Evolutionary conservation across 331 rosid species (phyloP).

Genomic region (Spiraea crenata): DNA sequence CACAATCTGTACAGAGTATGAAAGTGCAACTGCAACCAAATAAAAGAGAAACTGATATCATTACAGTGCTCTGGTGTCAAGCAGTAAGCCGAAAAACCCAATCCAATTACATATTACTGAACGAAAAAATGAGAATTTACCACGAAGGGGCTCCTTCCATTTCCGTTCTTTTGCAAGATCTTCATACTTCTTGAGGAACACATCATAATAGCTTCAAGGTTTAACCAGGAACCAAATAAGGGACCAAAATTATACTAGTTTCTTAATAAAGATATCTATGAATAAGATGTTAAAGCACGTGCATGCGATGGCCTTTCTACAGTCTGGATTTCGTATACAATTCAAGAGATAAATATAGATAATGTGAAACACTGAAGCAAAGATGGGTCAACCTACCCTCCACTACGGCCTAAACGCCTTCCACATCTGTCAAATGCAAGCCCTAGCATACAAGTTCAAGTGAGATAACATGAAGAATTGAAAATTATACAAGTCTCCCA

Average conservation of each 20-base stretch:
- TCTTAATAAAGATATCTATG: background rate
- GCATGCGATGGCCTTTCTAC: background rate
- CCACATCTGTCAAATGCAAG: slow-evolving; percentile 91
- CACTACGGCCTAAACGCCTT: slow-evolving; percentile 91
- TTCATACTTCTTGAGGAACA: slow-evolving; percentile 68
- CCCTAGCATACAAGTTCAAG: slow-evolving; percentile 38
- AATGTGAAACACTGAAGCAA: slow-evolving; percentile 15
- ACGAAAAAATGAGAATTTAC: slow-evolving; percentile 38
- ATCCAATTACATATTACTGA: background rate
- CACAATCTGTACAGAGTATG: slow-evolving; percentile 76
- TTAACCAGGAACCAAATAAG: slow-evolving; percentile 9
- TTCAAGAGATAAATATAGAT: background rate
- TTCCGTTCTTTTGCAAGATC: slow-evolving; percentile 56
- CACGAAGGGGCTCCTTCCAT: slow-evolving; percentile 82
- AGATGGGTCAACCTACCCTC: slow-evolving; percentile 59
- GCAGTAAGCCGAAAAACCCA: slow-evolving; percentile 3
- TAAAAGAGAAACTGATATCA: background rate
- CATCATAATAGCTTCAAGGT: slow-evolving; percentile 63
- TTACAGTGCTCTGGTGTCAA: slow-evolving; percentile 8
- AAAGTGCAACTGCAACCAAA: slow-evolving; percentile 66
- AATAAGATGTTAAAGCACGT: background rate
- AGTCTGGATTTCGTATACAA: background rate
- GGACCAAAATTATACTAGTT: background rate
- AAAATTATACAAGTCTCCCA: background rate
- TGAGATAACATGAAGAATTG: background rate